Base-by-base conservation (phyloP, 768 basidiomycete genomes). In the Podaxis mareebaensis region DNA sequence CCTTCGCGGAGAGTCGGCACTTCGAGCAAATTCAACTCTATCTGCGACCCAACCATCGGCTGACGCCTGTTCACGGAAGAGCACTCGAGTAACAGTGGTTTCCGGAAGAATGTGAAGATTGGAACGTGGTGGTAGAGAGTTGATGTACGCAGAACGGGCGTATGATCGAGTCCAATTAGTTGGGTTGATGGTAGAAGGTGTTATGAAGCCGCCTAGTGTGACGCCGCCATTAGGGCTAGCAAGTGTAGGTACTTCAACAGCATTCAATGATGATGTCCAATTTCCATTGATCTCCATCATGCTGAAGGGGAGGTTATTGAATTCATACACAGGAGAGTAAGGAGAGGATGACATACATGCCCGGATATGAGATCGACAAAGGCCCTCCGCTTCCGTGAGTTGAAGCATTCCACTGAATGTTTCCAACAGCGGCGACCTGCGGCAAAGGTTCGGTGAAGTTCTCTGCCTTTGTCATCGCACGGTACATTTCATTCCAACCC, bases 101-200 rank as follows among this genome's bases (percentile, higher is more conserved):
- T 83, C 79, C 4, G 84, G 75, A 20, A 89, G 77, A 61, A 89
- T 83, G 67, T 83, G 82, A 42, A 89, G 76, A 13, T 88, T 90
- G 70, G 79, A 58, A 39, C 85, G 78, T 7, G 83, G 80, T 2
- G 86, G 82, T 15, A 86, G 74, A 2, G 85, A 77, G 72, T 87
- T 85, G 71, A 88, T 85, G 77, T 89, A 89, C 3, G 83, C 88
- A 0, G 86, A 81, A 62, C 82, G 79, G n/a, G 87, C 78, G 74
- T 89, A 89, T 0, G 84, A 86, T 52, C 88, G 81, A 12, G 86
- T 87, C 77, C 82, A 84, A 74, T 88, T 89, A 28, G 76, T 60
- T 1, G 84, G 83, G 73, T 89, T 89, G 70, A 91, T 85, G 6
- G 81, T 77, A 4, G 81, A 82, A 3, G 86, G 80, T 0, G 86